Evolutionary conservation across 2,329 filamentous ascomycete species (phyloP), one percentile per base, ranked within the genome.

Genomic region (Aspergillus sp.): DNA sequence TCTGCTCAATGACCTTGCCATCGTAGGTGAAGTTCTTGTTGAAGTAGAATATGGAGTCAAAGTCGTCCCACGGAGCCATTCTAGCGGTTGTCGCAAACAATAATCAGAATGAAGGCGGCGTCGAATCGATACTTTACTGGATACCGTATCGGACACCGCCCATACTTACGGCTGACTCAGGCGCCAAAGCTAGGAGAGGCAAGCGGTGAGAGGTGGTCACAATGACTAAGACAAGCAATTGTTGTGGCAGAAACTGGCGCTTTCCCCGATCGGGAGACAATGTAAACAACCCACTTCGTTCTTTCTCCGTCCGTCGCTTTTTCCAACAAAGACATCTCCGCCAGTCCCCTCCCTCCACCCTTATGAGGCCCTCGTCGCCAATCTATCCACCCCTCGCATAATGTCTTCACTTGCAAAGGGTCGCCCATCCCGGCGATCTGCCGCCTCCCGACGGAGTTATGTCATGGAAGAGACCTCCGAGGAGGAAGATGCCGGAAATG

Each of bases 391-490:
- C 49, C 49, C 39, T 54, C 45, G 42, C 58, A 68, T 67, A 65
- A 78, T 78, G 76, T 69, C 75, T 61, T 76, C 76, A 55, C 67
- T 75, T 64, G 70, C 75, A 55, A 74, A 73, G 64, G 72, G 82
- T 50, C 81, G 88, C 65, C 83, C 87, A 11, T 83, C 84, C 57
- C 82, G 88, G 71, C 82, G 87, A 57, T 83, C 81, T 53, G 82
- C 84, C 49, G 82, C 84, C 49, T 76, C 89, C 55, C 85, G 91
- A 71, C 87, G 89, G 68, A 90, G 87, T 67, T 85, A 89, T 54
- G 83, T 96, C 52, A 80, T 93, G 60, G 92, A 96, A 65, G 92
- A 85, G 20, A 84, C 86, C 24, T 91, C 94, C 47, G 91, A 96
- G 59, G 90, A 92, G 58, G 86, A 90, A 64, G 81, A 86, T 56